Evolutionary conservation across 495 filamentous ascomycete genomes (phyloP), one percentile per base, ranked within the genome.

Genomic region (Penicillium lividum): DNA sequence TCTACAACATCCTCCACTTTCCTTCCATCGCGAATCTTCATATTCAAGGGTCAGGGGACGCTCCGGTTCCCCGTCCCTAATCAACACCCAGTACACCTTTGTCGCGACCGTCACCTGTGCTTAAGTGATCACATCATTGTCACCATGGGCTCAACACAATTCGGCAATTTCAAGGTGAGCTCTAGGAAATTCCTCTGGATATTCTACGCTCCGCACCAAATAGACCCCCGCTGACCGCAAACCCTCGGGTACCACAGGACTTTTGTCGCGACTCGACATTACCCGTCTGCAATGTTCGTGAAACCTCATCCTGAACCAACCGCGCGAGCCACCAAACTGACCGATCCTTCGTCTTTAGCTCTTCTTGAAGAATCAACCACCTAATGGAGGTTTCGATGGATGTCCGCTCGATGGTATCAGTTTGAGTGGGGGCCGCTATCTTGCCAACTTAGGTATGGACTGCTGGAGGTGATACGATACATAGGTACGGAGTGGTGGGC

Each of bases 191-290:
- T n/a, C 15, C 53, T 7, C 29, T 67, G 44, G 50, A 9, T 46
- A 9, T 25, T 40, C 38, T 5, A 40, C 3, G 18, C 33, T 33
- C 15, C 38, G 34, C 52, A 25, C 38, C 30, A 33, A 38, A 38
- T 46, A 55, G 31, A 33, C 28, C 48, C 45, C 58, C 48, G 56
- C 60, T 74, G 51, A 72, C 59, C 67, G 53, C 60, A 62, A 25
- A 15, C 38, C 34, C 56, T 18, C 34, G 51, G 47, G 51, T 66
- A 51, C 63, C 60, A 72, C 65, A 96, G 90, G 79, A 94, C 77
- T 97, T 99, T 72, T 99, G 94, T 86, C 89, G 89, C 66, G 91
- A 97, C 78, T 92, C 92, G 61, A 97, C 93, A 60, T 81, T 99
- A 68, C 94, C 94, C 61, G 85, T 96, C 62, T 97, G 93, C 84